These are phyloP conservation scores for Monilinia aucupariae DNA, from an alignment of 2,329 filamentous ascomycete genomes.

Conservation along the genomic window DNA sequence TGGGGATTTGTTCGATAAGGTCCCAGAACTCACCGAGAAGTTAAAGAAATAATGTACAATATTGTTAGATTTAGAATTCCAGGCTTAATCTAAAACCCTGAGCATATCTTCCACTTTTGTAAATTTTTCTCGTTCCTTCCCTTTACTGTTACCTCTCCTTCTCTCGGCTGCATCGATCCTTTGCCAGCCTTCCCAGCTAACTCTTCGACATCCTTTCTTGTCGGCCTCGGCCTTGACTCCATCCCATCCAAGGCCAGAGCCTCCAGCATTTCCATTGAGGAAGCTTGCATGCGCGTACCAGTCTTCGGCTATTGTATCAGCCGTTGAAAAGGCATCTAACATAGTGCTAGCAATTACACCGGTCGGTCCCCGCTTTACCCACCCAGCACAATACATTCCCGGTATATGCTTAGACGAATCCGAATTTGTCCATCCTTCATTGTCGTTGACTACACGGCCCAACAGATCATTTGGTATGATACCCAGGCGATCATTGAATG, in stretches of 20 bases:
- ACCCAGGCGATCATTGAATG: conserved; percentile 69
- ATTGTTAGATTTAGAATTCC: conserved; percentile 19
- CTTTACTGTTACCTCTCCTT: conserved; percentile 55
- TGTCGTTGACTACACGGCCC: conserved; percentile 57
- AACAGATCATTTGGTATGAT: conserved; percentile 76
- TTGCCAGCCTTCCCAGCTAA: conserved; percentile 83
- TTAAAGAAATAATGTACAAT: conserved; percentile 50
- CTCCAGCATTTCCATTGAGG: conserved; percentile 40
- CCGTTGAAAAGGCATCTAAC: conserved; percentile 87
- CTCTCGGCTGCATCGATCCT: conserved; percentile 76
- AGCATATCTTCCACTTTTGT: conserved; percentile 55
- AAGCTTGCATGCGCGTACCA: conserved; percentile 52
- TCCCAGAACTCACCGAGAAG: conserved; percentile 95
- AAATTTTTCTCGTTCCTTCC: conserved; percentile 75
- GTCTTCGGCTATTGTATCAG: conserved; percentile 76
- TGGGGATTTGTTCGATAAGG: conserved; percentile 90
- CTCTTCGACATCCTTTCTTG: conserved; percentile 51
- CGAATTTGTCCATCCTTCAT: conserved; percentile 19
- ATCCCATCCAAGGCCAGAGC: conserved; percentile 64
- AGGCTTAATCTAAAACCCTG: conserved; percentile 40
- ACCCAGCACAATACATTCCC: conserved; percentile 87
- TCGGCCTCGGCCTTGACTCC: conserved; percentile 59
- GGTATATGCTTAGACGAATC: conserved; percentile 40
- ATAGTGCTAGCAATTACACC: conserved; percentile 96
- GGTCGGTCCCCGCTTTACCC: conserved; percentile 92